These are phyloP conservation scores for Solanum pinnatisectum DNA, from an alignment of 257 asterid species.

Conservation along the genomic window DNA sequence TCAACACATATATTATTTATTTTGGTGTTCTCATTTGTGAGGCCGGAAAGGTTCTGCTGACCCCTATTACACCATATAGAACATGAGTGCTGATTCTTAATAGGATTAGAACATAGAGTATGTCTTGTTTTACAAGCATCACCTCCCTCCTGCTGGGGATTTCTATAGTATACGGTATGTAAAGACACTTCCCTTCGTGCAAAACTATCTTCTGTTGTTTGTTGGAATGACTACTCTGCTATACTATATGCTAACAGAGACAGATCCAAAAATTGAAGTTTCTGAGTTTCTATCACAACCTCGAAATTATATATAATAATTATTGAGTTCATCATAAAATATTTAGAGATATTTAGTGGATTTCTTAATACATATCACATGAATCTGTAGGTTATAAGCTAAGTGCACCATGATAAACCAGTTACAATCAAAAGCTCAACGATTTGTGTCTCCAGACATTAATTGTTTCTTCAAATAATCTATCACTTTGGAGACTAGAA, in stretches of 20 bases:
- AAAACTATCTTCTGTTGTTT: neutral
- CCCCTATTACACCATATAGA: constrained; percentile 37
- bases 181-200: neutral
- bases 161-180: neutral
- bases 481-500: neutral
- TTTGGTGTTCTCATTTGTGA: constrained; percentile 44
- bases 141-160: neutral
- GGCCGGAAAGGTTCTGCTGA: constrained; percentile 45
- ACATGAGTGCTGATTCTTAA: neutral
- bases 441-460: neutral
- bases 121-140: neutral
- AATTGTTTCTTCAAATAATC: neutral
- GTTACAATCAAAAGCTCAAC: neutral
- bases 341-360: neutral
- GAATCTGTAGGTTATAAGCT: neutral
- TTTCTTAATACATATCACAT: neutral
- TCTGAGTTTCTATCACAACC: neutral
- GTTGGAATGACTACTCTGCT: neutral
- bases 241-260: neutral
- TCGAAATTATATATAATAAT: too few relatives aligned
- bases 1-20: neutral
- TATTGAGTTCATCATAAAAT: neutral
- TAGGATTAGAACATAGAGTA: neutral
- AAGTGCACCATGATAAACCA: neutral
- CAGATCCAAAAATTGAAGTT: neutral